These are phyloP conservation scores for Melastoma candidum DNA, from an alignment of 441 rosid genomes.

Conservation along the genomic window DNA sequence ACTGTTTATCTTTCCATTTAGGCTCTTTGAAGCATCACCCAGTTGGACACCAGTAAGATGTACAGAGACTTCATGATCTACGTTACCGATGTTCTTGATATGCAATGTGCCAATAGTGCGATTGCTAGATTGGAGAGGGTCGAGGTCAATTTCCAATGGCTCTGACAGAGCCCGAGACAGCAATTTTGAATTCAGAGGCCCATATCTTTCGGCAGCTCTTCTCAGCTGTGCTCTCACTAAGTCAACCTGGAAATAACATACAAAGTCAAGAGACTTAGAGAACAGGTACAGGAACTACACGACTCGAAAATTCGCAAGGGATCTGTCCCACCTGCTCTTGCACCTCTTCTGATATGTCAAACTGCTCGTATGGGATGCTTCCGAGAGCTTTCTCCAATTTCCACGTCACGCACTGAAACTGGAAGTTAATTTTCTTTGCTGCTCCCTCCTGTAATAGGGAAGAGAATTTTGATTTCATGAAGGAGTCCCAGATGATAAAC, in stretches of 20 bases:
- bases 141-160: constrained; percentile 28
- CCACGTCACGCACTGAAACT: constrained; percentile 70
- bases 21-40: constrained; percentile 13
- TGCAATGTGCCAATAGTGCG: constrained; percentile 18
- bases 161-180: constrained; percentile 35
- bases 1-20: constrained; percentile 20
- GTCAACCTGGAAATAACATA: constrained; percentile 36
- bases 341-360: constrained; percentile 86
- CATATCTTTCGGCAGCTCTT: constrained; percentile 69
- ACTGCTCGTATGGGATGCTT: constrained; percentile 49
- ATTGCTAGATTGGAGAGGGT: constrained; percentile 8
- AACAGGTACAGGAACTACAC: constrained; percentile 3
- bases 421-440: constrained; percentile 58
- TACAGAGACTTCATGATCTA: constrained; percentile 28
- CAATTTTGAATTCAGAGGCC: constrained; percentile 39
- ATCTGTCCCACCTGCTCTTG: constrained; percentile 58
- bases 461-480: constrained; percentile 28
- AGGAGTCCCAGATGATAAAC: constrained; percentile 1
- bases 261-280: background rate
- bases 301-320: background rate
- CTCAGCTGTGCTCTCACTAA: constrained; percentile 69
- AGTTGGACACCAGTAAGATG: constrained; percentile 23
- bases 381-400: constrained; percentile 74
- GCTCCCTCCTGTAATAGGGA: constrained; percentile 55
- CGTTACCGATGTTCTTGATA: constrained; percentile 18